Conservation (phyloP, 495 filamentous ascomycete genomes). For the Aspergillus coremiiformis region DNA sequence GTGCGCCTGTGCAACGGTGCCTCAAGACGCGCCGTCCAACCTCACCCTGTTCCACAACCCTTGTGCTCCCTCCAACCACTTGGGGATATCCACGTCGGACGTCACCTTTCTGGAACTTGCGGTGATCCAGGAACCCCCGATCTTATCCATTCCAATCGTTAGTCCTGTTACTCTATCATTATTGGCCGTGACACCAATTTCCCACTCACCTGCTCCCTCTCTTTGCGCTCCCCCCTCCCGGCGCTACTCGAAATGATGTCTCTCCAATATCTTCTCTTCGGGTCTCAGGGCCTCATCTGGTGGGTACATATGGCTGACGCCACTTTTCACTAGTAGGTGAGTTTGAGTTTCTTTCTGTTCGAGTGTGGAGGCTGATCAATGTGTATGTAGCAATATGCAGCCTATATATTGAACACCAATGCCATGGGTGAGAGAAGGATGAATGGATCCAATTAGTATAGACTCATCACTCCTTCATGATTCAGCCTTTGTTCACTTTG, state of each 20-base stretch:
- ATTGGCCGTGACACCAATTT: conserved; percentile 1
- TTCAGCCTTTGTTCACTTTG: not conserved
- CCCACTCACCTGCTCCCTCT: conserved; percentile 15
- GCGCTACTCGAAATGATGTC: not conserved
- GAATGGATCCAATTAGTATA: not conserved
- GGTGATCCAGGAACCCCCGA: not conserved
- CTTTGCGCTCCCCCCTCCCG: not conserved
- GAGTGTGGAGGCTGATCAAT: not conserved
- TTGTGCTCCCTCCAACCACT: not conserved
- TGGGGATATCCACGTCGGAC: not conserved
- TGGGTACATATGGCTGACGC: conserved; percentile 20
- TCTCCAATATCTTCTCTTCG: conserved; percentile 16
- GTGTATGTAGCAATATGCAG: not conserved
- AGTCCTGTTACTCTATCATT: not conserved
- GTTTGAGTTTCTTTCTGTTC: not conserved
- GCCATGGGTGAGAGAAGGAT: not conserved
- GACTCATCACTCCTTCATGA: not conserved
- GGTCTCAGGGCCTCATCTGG: conserved; percentile 30
- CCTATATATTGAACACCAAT: not conserved
- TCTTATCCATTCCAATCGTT: not conserved
- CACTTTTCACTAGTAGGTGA: conserved; percentile 4
- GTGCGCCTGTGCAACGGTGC: not conserved
- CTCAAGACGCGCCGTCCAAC: not conserved
- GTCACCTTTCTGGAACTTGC: not conserved
- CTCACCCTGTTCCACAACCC: not conserved